Percentiles rank a stretch among this genome's conserved stretches.
Conservation (phyloP, 192 early-diverging fungal species). For the Allomyces macrogynus region DNA sequence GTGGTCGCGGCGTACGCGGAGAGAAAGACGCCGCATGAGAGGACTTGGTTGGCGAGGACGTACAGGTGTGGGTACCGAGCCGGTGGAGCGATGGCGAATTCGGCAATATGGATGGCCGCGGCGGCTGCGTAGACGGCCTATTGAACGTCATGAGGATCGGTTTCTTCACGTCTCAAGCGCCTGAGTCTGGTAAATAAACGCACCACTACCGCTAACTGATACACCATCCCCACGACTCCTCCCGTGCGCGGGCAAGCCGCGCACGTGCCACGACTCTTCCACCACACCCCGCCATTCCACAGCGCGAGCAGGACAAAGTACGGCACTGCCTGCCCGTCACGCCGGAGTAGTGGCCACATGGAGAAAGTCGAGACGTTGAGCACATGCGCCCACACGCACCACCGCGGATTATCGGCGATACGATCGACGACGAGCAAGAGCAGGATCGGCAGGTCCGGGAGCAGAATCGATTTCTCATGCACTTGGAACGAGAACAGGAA, state of each 20-base stretch:
- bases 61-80: constrained; percentile 58
- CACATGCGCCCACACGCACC: background rate
- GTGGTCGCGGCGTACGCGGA: background rate
- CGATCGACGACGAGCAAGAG: constrained; percentile 9
- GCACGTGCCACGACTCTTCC: background rate
- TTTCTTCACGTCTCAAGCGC: background rate
- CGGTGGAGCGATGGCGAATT: constrained; percentile 40
- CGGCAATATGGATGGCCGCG: constrained; percentile 30
- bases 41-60: constrained; percentile 52
- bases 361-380: constrained; percentile 16
- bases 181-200: background rate
- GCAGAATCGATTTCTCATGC: constrained; percentile 88
- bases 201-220: background rate
- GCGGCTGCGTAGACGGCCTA: constrained; percentile 26
- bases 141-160: constrained; percentile 4
- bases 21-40: constrained; percentile 43
- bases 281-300: constrained; percentile 46
- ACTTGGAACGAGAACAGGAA: constrained; percentile 96
- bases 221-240: background rate
- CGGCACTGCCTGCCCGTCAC: constrained; percentile 48
- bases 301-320: constrained; percentile 44
- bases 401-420: background rate
- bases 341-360: constrained; percentile 68
- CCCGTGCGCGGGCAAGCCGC: background rate
- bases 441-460: constrained; percentile 50